Evolutionary conservation across 179 eudicot genomes (phyloP).

Genomic region (Silene vulgaris): DNA sequence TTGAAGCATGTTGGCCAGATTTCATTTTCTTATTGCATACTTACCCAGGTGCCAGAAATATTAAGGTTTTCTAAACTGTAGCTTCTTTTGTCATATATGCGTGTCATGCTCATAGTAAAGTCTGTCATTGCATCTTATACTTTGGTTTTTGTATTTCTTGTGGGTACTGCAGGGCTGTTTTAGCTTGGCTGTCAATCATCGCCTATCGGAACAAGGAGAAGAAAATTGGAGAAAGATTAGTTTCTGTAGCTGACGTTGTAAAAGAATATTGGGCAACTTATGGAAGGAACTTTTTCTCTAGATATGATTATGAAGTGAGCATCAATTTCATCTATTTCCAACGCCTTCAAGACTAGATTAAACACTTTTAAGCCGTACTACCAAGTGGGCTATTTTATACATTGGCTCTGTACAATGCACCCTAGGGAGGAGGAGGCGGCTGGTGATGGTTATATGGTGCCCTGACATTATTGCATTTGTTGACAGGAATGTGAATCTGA

Average conservation of each 20-base stretch:
- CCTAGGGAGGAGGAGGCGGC: not conserved
- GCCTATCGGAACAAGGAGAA: conserved; percentile 72
- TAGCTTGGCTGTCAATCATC: conserved; percentile 94
- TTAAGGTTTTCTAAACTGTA: not conserved
- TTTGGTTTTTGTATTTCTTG: not conserved
- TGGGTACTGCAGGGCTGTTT: conserved; percentile 66
- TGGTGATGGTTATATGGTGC: not conserved
- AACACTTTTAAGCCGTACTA: not conserved
- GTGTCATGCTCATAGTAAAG: not conserved
- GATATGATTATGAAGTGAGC: conserved; percentile 97
- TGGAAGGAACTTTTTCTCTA: conserved; percentile 93
- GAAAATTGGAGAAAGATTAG: conserved; percentile 62
- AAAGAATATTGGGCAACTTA: conserved; percentile 90
- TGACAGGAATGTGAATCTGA: conserved; percentile 93
- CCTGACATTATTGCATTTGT: conserved; percentile 15
- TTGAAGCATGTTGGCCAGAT: not conserved
- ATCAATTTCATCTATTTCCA: not conserved
- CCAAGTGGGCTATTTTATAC: not conserved
- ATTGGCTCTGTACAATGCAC: not conserved
- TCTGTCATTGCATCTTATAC: not conserved
- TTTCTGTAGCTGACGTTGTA: conserved; percentile 86
- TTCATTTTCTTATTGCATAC: not conserved
- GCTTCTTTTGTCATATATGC: not conserved
- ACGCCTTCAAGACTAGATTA: not conserved
- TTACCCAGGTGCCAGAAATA: not conserved